phyloP scores from a whole-genome alignment of 352 stramenopile genomes.

The Discostella stelligera region DNA sequence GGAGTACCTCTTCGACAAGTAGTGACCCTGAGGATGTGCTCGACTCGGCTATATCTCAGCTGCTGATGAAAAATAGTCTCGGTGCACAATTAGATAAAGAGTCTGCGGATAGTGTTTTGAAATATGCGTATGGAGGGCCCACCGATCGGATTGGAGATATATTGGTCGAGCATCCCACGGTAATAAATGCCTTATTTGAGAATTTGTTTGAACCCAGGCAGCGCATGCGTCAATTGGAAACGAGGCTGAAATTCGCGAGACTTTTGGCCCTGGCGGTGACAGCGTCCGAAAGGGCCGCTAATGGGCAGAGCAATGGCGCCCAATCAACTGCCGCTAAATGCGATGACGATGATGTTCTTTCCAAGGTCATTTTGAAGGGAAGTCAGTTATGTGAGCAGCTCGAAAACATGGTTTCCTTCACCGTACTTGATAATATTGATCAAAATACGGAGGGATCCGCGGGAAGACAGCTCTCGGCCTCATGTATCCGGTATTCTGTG shows the following conservation, averaged over 20 bases:
- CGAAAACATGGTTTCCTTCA: conserved; percentile 77
- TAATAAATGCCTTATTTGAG: conserved; percentile 58
- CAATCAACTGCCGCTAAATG: conserved; percentile 4
- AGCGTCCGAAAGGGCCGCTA: conserved; percentile 44
- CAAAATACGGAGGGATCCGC: conserved; percentile 28
- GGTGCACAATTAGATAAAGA: conserved; percentile 62
- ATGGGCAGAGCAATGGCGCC: conserved; percentile 8
- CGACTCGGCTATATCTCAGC: conserved; percentile 55
- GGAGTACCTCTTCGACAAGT: conserved; percentile 4
- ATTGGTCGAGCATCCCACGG: conserved; percentile 61
- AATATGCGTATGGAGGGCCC: conserved; percentile 48
- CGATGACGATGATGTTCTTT: conserved; percentile 35
- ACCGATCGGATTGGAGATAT: conserved; percentile 63
- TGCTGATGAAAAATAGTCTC: conserved; percentile 62
- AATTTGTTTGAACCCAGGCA: conserved; percentile 61
- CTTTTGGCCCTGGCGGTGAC: conserved; percentile 63
- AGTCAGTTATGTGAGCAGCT: conserved; percentile 75
- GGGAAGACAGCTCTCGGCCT: conserved; percentile 56
- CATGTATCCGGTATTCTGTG: conserved; percentile 58
- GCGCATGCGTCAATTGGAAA: conserved; percentile 47
- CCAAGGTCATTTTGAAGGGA: conserved; percentile 54
- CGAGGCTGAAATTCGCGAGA: conserved; percentile 65
- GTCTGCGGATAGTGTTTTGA: conserved; percentile 61
- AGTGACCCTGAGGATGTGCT: conserved; percentile 36
- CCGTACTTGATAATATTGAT: conserved; percentile 47